phyloP scores from a whole-genome alignment of 495 filamentous ascomycete genomes.

The Aspergillus avenaceus region DNA sequence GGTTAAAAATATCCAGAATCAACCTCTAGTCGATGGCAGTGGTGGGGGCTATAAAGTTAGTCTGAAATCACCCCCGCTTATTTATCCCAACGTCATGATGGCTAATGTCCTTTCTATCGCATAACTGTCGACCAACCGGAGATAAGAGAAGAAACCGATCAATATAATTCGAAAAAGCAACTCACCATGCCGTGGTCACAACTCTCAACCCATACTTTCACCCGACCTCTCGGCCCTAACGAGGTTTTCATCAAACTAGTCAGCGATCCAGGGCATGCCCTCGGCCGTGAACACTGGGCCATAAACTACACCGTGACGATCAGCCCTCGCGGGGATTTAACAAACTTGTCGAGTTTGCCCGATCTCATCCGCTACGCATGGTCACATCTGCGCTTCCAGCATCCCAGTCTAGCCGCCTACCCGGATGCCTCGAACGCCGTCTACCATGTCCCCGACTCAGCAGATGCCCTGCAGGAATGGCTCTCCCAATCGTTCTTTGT shows the following conservation, averaged over 20 bases:
- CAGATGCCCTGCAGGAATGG: constrained; percentile 20
- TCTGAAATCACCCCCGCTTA: too few relatives aligned
- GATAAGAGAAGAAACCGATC: too few relatives aligned
- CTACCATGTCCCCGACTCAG: constrained; percentile 18
- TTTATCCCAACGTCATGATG: too few relatives aligned
- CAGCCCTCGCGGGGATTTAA: constrained; percentile 9
- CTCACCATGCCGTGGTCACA: too few relatives aligned
- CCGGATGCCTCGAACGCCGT: constrained; percentile 12
- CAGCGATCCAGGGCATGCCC: constrained; percentile 15
- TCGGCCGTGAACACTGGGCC: constrained; percentile 24
- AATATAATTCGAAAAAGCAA: too few relatives aligned
- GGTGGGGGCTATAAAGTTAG: too few relatives aligned
- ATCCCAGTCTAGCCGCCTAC: constrained; percentile 25
- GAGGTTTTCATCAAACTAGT: constrained; percentile 22
- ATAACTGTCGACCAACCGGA: too few relatives aligned
- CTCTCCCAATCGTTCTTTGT: constrained; percentile 20
- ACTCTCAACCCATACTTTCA: constrained; percentile 1
- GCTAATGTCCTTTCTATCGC: too few relatives aligned
- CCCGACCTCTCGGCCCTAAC: constrained; percentile 16
- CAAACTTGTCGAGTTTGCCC: constrained; percentile 9
- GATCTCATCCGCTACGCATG: constrained; percentile 23
- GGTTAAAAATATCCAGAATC: too few relatives aligned
- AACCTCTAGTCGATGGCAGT: too few relatives aligned
- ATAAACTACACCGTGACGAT: constrained; percentile 18
- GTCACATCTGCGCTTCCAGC: constrained; percentile 26